Evolutionary conservation across 2,329 filamentous ascomycete species (phyloP).

Genomic region (Ophiostoma tasmaniense): DNA sequence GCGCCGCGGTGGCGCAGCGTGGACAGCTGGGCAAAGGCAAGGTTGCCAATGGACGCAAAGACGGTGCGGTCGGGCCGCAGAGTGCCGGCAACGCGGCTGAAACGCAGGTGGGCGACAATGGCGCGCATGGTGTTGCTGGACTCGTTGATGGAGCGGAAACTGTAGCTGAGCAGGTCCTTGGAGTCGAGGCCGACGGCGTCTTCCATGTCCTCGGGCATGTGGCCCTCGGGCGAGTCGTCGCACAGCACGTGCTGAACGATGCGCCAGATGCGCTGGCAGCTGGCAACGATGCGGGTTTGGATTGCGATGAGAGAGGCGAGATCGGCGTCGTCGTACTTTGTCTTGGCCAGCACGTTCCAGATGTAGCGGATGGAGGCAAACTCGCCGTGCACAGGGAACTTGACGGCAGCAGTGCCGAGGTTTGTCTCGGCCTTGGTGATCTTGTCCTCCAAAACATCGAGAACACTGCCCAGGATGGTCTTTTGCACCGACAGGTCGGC

Average conservation of each 20-base stretch:
- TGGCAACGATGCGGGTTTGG: conserved; percentile 48
- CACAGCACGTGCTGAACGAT: conserved; percentile 72
- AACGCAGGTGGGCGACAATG: conserved; percentile 47
- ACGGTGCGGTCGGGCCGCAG: conserved; percentile 44
- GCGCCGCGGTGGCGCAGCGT: conserved; percentile 83
- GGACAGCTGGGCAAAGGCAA: conserved; percentile 76
- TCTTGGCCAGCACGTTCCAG: conserved; percentile 42
- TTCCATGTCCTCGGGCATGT: conserved; percentile 68
- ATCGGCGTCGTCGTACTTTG: conserved; percentile 32
- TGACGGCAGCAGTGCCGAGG: conserved; percentile 56
- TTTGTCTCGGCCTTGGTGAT: conserved; percentile 54
- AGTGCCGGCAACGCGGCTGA: conserved; percentile 34
- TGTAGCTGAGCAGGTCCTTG: conserved; percentile 88
- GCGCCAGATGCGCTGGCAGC: conserved; percentile 65
- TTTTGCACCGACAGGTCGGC: conserved; percentile 34
- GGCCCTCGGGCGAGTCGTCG: conserved; percentile 88
- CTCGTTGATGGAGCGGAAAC: conserved; percentile 90
- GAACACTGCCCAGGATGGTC: conserved; percentile 47
- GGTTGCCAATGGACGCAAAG: conserved; percentile 58
- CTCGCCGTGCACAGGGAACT: conserved; percentile 60
- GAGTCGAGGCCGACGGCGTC: conserved; percentile 63
- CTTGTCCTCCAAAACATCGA: conserved; percentile 56
- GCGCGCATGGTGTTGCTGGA: conserved; percentile 68
- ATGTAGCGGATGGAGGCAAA: conserved; percentile 59
- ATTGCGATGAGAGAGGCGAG: conserved; percentile 32